These are phyloP conservation scores for Yamadazyma songkhlaensis DNA, from an alignment of 1,139 yeast species.

Conservation along the genomic window DNA sequence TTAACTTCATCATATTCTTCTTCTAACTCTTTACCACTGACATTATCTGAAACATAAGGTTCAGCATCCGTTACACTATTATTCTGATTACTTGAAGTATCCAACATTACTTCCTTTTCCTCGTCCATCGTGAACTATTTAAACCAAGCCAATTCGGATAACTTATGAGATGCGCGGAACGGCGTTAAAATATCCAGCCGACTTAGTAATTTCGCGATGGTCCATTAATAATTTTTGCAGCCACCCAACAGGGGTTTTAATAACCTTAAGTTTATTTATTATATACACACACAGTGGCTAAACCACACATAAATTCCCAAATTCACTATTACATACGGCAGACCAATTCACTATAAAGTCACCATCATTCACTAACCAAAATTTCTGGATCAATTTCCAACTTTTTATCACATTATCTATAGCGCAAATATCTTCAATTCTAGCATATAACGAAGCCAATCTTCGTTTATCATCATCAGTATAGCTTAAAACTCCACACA, in stretches of 20 bases:
- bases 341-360: slow-evolving; percentile 24
- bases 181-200: no score
- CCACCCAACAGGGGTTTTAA: no score
- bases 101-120: no score
- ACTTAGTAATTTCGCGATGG: no score
- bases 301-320: slow-evolving; percentile 18
- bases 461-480: slow-evolving; percentile 15
- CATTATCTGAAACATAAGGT: no score
- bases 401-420: slow-evolving; percentile 18
- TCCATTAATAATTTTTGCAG: no score
- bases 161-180: no score
- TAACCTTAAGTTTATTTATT: no score
- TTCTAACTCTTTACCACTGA: not conserved
- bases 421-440: slow-evolving; percentile 16
- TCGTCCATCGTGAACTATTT: no score
- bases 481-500: slow-evolving; percentile 24
- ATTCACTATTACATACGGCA: slow-evolving; percentile 19
- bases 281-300: slow-evolving; percentile 6
- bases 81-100: no score
- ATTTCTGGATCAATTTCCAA: slow-evolving; percentile 17
- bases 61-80: no score
- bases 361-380: slow-evolving; percentile 26
- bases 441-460: not conserved
- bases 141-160: no score
- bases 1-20: slow-evolving; percentile 1